Conservation (phyloP, 441 rosid genomes). For the Viola pubescens region DNA sequence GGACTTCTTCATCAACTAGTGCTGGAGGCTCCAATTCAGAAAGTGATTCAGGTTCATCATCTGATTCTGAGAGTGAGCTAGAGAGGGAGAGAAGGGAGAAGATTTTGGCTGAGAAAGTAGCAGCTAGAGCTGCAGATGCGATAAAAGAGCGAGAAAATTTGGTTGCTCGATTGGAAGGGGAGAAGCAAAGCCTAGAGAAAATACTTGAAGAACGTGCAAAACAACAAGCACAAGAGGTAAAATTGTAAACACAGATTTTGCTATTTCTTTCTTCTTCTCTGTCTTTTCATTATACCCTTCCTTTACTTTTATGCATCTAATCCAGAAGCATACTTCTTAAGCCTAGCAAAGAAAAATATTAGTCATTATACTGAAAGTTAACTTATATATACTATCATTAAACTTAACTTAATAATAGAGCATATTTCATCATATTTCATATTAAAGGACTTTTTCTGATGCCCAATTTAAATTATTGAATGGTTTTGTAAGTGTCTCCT, state of each 20-base stretch:
- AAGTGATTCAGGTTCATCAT: constrained; percentile 57
- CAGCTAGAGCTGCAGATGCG: constrained; percentile 66
- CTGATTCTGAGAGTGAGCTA: constrained; percentile 75
- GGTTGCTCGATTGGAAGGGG: constrained; percentile 92
- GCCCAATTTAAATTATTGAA: no score
- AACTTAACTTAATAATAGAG: no score
- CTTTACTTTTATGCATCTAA: not conserved
- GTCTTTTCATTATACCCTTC: not conserved
- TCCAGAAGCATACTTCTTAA: no score
- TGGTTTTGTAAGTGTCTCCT: no score
- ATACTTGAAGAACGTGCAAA: constrained; percentile 89
- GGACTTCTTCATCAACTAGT: constrained; percentile 28
- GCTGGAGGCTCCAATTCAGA: constrained; percentile 50
- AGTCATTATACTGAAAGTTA: no score
- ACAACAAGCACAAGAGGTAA: constrained; percentile 92
- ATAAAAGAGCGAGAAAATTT: constrained; percentile 80
- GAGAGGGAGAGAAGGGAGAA: constrained; percentile 75
- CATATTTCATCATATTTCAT: no score
- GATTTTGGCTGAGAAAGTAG: constrained; percentile 70
- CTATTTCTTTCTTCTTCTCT: not conserved
- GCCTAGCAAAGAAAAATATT: no score
- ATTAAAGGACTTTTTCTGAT: no score
- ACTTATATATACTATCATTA: no score
- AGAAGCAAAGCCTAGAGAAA: constrained; percentile 91
- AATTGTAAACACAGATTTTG: not conserved